Evolutionary conservation across 345 rosid genomes (phyloP).

Genomic region (Physaria fendleri): DNA sequence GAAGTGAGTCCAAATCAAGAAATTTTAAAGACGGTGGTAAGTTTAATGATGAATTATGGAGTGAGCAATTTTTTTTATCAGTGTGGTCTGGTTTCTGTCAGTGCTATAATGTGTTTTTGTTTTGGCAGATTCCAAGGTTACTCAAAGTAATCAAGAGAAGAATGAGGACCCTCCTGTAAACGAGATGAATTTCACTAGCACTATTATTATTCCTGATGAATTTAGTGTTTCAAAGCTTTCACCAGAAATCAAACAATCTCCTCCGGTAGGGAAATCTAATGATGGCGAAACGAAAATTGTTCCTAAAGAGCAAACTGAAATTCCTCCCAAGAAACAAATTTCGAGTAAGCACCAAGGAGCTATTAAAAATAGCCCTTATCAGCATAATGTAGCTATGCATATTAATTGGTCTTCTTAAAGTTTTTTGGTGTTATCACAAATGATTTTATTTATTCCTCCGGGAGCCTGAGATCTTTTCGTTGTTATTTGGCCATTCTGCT

Average conservation of each 20-base stretch:
- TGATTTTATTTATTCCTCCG: not conserved
- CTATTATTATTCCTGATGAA: constrained; percentile 51
- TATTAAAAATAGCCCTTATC: constrained; percentile 7
- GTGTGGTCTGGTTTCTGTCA: no score
- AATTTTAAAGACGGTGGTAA: constrained; percentile 45
- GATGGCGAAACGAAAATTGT: constrained; percentile 25
- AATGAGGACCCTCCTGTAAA: constrained; percentile 27
- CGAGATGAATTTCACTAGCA: constrained; percentile 56
- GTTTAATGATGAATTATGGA: not conserved
- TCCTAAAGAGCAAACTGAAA: constrained; percentile 4
- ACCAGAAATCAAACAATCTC: constrained; percentile 22
- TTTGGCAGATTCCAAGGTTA: constrained; percentile 45
- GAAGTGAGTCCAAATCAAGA: not conserved
- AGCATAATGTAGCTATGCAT: constrained; percentile 6
- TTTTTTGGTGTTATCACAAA: not conserved
- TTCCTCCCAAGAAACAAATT: constrained; percentile 3
- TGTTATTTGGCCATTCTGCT: not conserved
- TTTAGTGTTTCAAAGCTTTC: constrained; percentile 51
- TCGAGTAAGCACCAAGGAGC: constrained; percentile 23
- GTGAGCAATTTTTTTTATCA: not conserved
- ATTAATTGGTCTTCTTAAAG: constrained; percentile 8
- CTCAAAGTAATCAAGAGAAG: constrained; percentile 24
- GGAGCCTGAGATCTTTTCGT: constrained; percentile 7
- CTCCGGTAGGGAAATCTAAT: constrained; percentile 23
- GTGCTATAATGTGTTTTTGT: no score